Percentiles rank a stretch among this genome's conserved stretches.
Conservation (phyloP, 345 rosid species). For the Syzygium oleosum region DNA sequence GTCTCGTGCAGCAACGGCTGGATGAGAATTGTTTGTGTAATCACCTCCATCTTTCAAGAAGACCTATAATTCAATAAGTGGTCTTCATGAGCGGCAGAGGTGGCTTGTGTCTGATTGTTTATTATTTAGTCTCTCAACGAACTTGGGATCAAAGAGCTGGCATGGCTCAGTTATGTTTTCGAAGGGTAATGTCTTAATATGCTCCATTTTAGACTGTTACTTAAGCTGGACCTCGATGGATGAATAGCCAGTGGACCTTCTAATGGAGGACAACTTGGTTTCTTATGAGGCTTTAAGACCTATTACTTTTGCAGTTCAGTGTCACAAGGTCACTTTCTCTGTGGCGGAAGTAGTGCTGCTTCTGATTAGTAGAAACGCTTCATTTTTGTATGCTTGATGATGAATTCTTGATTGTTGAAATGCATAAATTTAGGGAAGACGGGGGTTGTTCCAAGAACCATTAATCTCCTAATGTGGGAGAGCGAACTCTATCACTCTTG, state of each 20-base stretch:
- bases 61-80: not conserved
- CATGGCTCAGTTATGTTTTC: not conserved
- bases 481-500: not conserved
- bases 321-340: not conserved
- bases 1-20: constrained; percentile 27
- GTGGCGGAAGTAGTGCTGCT: not conserved
- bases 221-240: not conserved
- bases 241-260: not conserved
- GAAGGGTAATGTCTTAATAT: not conserved
- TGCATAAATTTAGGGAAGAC: constrained; percentile 31
- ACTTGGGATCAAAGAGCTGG: not conserved
- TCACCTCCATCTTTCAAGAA: not conserved
- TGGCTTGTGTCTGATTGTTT: not conserved
- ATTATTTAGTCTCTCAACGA: not conserved
- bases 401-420: constrained; percentile 24
- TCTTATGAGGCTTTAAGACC: not conserved
- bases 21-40: constrained; percentile 25
- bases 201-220: not conserved
- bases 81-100: not conserved
- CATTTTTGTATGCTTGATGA: constrained; percentile 11
- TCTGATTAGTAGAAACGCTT: not conserved
- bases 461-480: constrained; percentile 2
- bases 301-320: not conserved
- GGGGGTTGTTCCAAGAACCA: constrained; percentile 20
- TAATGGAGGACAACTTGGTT: not conserved